phyloP scores from a whole-genome alignment of 192 early-diverging fungal species.

The Lobosporangium transversale region DNA sequence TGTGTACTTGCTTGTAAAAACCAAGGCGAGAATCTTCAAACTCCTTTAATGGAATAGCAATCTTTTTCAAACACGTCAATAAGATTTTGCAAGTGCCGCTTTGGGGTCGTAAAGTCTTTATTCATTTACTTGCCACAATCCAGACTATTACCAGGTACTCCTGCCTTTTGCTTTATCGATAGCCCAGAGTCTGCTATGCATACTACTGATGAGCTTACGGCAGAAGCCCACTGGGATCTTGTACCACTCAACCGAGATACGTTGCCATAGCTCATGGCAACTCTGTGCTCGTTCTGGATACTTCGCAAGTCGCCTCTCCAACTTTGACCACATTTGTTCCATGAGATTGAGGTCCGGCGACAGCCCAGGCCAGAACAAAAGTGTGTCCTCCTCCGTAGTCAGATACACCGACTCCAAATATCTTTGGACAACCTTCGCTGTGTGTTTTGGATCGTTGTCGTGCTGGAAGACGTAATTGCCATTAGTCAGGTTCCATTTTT shows the following conservation, averaged over 20 bases:
- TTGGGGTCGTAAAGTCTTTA: too few species aligned
- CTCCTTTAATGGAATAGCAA: too few species aligned
- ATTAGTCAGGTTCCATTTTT: too few species aligned
- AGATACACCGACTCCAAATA: slow-evolving; percentile 9
- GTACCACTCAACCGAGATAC: background rate
- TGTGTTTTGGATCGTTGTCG: slow-evolving; percentile 54
- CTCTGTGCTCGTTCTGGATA: slow-evolving; percentile 1
- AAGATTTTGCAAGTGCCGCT: too few species aligned
- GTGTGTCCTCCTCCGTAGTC: slow-evolving; percentile 11
- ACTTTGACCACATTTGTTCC: slow-evolving; percentile 10
- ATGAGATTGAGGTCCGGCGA: slow-evolving; percentile 1
- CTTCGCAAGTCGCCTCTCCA: background rate
- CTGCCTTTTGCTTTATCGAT: background rate
- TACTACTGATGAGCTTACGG: background rate
- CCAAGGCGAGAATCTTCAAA: too few species aligned
- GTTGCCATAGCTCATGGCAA: slow-evolving; percentile 1
- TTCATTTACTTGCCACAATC: too few species aligned
- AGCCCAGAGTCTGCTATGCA: background rate
- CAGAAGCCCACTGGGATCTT: too few species aligned
- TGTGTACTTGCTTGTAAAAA: too few species aligned
- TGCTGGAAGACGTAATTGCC: too few species aligned
- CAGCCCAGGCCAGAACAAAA: background rate
- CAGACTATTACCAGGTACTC: background rate
- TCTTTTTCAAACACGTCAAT: too few species aligned
- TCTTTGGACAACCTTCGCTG: slow-evolving; percentile 8